These are phyloP conservation scores for Aspergillus sparsus DNA, from an alignment of 495 filamentous ascomycete species.

Conservation along the genomic window DNA sequence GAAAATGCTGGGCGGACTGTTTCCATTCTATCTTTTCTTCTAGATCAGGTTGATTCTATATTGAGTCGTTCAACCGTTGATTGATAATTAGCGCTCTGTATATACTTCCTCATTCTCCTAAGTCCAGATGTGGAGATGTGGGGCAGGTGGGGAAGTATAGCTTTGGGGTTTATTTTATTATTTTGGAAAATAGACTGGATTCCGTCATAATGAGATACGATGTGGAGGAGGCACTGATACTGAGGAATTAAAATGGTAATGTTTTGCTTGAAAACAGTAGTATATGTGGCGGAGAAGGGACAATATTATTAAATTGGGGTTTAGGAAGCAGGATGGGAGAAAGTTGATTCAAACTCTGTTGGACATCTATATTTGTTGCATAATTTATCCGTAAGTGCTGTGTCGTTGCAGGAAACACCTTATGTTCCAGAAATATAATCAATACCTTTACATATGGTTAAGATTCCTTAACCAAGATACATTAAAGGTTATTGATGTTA, in stretches of 20 bases:
- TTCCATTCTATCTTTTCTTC: constrained; percentile 28
- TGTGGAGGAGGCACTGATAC: neutral
- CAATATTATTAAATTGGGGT: neutral
- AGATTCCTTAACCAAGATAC: neutral
- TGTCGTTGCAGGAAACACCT: no score
- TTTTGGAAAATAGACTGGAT: neutral
- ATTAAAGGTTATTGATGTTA: neutral
- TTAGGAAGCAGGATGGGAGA: no score
- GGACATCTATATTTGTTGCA: no score
- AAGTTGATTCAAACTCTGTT: no score
- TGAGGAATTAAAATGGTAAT: no score
- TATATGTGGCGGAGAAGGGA: neutral
- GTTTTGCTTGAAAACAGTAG: no score
- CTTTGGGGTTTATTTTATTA: neutral
- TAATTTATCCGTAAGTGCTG: no score
- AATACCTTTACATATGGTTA: no score
- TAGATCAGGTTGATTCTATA: constrained; percentile 8
- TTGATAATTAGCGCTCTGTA: no score
- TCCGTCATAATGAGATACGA: neutral
- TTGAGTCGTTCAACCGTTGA: no score
- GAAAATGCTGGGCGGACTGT: constrained; percentile 43
- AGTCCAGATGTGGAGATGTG: constrained; percentile 18
- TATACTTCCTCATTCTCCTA: neutral
- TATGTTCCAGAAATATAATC: no score
- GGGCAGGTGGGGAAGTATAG: constrained; percentile 17